Evolutionary conservation across 2,329 filamentous ascomycete species (phyloP), one percentile per base, ranked within the genome.

Genomic region (Akanthomyces muscarius): DNA sequence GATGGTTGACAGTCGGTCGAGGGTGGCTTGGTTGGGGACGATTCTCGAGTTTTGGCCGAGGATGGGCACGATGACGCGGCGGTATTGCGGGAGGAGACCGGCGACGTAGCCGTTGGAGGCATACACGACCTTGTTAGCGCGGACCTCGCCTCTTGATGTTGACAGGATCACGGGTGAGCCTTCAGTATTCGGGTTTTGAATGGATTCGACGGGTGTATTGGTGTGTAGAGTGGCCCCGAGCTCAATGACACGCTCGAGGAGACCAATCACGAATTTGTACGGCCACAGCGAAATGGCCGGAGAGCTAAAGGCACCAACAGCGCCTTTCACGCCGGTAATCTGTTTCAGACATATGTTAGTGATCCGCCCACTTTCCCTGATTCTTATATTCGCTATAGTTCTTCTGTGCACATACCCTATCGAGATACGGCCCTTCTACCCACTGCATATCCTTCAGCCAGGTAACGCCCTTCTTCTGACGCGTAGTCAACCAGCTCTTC

Each of bases 51-150:
- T 53, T 25, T 68, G 66, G 6, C 68, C 68, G 2, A 68, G 63
- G 54, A 70, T 56, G 14, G 69, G 69, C 11, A 69, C 63, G 45
- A 71, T 65, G 45, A 63, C 65, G 33, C 66, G 61, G 25, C 59
- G 55, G 50, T 64, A 67, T 28, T 66, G 60, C 4, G 64, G 65
- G 38, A 67, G 60, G 10, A 72, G 52, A 28, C 52, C 61, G 6
- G 67, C 67, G 14, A 68, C 69, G 66, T 72, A 73, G 30, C 65
- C 71, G 57, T 73, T 73, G 16, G 69, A 71, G 8, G 71, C 71
- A 14, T 67, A 65, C 14, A 72, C 65, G 4, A 73, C 67, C 14
- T 65, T 65, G 41, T 47, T 55, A 6, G 71, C 64, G 18, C 50
- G n/a, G 13, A 72, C 63, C 13, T 18, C 42, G 16, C 71, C 72